A percentile compares a stretch with the other conserved stretches of the same genome.
phyloP scores from a whole-genome alignment of 2,329 filamentous ascomycete species.

The Ophiostoma himal-ulmi region DNA sequence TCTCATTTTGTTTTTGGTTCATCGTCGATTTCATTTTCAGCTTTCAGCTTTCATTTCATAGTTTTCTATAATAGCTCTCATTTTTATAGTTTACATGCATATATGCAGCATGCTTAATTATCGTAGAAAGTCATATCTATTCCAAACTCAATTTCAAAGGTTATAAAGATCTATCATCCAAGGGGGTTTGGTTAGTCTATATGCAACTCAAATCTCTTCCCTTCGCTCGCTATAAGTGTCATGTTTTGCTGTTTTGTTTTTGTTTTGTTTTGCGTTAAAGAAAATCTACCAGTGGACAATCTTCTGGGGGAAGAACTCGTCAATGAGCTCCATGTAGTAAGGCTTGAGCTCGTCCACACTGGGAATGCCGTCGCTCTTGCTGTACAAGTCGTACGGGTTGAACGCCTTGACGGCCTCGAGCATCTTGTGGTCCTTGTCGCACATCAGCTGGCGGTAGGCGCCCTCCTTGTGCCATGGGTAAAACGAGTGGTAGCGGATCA shows the following conservation, averaged over 20 bases:
- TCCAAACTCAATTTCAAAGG: no score
- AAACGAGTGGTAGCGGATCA: conserved; percentile 91
- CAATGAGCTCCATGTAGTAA: conserved; percentile 68
- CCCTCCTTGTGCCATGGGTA: conserved; percentile 85
- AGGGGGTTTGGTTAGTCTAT: not conserved
- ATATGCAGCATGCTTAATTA: not conserved
- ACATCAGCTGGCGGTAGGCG: conserved; percentile 78
- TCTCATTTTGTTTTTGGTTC: not conserved
- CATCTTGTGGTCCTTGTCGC: conserved; percentile 73
- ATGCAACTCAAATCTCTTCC: not conserved
- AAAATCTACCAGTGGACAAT: conserved; percentile 58
- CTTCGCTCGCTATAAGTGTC: not conserved
- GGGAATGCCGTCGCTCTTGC: conserved; percentile 79
- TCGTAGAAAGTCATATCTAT: not conserved
- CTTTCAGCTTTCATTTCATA: not conserved
- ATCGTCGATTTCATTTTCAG: not conserved
- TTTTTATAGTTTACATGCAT: not conserved
- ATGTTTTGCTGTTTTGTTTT: not conserved
- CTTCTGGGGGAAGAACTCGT: conserved; percentile 66
- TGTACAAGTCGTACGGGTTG: conserved; percentile 88
- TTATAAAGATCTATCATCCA: not conserved
- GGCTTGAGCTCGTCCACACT: conserved; percentile 71
- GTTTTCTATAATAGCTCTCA: not conserved
- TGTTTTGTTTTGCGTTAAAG: not conserved
- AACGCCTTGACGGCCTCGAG: conserved; percentile 76